Evolutionary conservation across 164 flowering plant species (phyloP), one percentile per base, ranked within the genome.

Genomic region (Aristolochia contorta): DNA sequence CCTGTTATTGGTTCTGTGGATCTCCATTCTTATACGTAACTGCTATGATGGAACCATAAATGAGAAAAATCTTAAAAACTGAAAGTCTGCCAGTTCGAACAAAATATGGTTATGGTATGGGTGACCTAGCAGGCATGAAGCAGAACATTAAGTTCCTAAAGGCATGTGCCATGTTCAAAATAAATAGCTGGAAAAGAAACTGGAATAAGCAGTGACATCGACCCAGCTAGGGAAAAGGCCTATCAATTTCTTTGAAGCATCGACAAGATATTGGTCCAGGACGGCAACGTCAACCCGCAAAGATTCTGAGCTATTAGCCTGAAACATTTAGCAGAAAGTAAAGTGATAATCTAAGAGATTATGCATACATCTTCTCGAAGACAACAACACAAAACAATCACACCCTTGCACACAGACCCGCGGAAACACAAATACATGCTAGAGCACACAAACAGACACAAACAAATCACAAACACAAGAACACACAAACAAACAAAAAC

Each of bases 151-250:
- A 37, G 43, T 37, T 37, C 43, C 12, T 6, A n/a, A 55, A 13
- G 32, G 0, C 22, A 49, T 49, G 53, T 1, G 8, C 45, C 1
- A 7, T 21, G 58, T 16, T 74, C 80, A 90, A 66, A 86, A 82
- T 54, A 67, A 41, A 64, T 90, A 85, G 61, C 72, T 78, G 3
- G 99, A 93, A 65, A 82, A 24, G 57, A 81, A 93, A 64, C 89
- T 80, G 27, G 99, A 78, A 68, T 80, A 90, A 54, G 96, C 84
- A 60, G 68, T 75, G 41, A 93, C 83, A 77, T 93, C 99, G 30
- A 82, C 80, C 97, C 97, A 93, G 37, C 73, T 70, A 0, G 97
- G 99, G 47, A 93, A 88, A 50, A 78, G 79, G 68, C 78, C 68
- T 69, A 84, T 88, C 77, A 90, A 57, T 63, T 75, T 82, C 72